A percentile compares a stretch with the other conserved stretches of the same genome.
Evolutionary conservation across 179 eudicot genomes (phyloP).

Genomic region (Nepenthes alata): DNA sequence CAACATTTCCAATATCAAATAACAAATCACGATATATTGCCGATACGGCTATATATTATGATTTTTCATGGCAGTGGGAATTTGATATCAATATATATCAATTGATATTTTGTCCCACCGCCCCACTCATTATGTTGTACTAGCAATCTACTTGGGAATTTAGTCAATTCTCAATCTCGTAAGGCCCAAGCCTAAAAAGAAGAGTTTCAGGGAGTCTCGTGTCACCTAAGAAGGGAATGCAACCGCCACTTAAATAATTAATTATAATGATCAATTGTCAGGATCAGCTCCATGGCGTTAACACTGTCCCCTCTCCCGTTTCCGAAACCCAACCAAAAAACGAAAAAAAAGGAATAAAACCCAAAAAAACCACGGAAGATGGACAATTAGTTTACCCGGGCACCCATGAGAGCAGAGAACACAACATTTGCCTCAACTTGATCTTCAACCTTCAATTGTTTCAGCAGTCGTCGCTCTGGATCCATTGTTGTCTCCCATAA

Average conservation of each 20-base stretch:
- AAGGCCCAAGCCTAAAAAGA: too few species aligned
- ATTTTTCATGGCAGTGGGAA: too few species aligned
- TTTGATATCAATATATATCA: too few species aligned
- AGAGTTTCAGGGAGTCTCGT: too few species aligned
- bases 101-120: too few species aligned
- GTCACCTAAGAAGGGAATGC: too few species aligned
- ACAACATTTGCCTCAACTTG: constrained; percentile 81
- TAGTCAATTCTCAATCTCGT: too few species aligned
- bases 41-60: too few species aligned
- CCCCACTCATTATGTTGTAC: too few species aligned
- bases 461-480: constrained; percentile 69
- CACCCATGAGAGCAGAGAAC: constrained; percentile 91
- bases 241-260: not conserved
- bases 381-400: constrained; percentile 41
- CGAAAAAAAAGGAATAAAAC: not conserved
- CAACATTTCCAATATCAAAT: too few species aligned
- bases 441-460: constrained; percentile 74
- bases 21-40: too few species aligned
- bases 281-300: not conserved
- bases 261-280: not conserved
- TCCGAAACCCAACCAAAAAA: not conserved
- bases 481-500: constrained; percentile 90
- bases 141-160: too few species aligned
- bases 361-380: not conserved
- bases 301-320: not conserved